Base-by-base conservation (phyloP, 129 eudicot species). In the Tanacetum coccineum region DNA sequence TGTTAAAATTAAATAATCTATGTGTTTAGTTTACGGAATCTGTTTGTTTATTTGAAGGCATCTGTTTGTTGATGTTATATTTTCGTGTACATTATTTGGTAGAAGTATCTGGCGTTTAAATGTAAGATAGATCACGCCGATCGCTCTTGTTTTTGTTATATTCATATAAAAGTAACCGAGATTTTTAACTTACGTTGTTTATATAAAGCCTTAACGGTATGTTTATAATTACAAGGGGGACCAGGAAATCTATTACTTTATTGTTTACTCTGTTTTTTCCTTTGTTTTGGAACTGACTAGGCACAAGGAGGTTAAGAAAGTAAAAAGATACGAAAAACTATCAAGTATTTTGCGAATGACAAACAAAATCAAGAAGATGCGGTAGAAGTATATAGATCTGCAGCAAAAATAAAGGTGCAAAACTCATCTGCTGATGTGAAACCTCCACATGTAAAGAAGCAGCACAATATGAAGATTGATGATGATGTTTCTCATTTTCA, bases 241-340 rank as follows among this genome's bases (percentile, higher is more conserved):
- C 47, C 47, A 36, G 4, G 15, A 64, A 61, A 10, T 8, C 21
- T 6, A 19, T 60, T 71, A 47, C 20, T 32, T 5, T 14, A 18
- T 39, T 32, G 21, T 55, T 40, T 55, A 40, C 21, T 42, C 14
- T 14, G 70, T n/a, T 25, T 22, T 66, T 26, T 13, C 15, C 49
- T 14, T 2, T 64, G 72, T 54, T 68, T 4, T 40, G 25, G 20
- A 22, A 42, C n/a, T 69, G 55, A 42, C 48, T 7, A 86, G 94
- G 87, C 20, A 47, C 87, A 81, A 57, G 91, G 82, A 74, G 80
- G 75, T 22, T 83, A 78, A 66, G 95, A 84, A 70, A 76, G 79
- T 75, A 72, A 90, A 14, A 87, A 80, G 51, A 84, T 95, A 75
- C 91, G 92, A 78, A 93, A 84, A 78, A 82, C 90, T 18, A 93